Evolutionary conservation across 768 basidiomycete genomes (phyloP).

Genomic region (Lenzites betulinus): DNA sequence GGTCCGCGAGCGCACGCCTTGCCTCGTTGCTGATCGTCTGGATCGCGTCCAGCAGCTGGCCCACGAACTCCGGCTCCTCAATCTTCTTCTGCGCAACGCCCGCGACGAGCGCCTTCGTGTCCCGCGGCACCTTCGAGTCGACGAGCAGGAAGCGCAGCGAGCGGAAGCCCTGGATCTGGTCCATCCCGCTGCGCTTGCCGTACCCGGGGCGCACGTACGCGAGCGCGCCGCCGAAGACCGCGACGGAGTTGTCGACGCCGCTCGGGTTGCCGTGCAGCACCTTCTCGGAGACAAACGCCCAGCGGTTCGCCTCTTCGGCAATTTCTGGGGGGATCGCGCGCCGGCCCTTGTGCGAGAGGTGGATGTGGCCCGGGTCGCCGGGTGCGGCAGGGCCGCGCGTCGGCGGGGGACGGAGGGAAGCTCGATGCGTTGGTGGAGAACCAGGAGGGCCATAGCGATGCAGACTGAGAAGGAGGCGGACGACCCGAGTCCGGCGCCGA

Average conservation of each 20-base stretch:
- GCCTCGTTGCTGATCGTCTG: slow-evolving; percentile 88
- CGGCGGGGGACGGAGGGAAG: slow-evolving; percentile 54
- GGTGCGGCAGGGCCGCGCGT: slow-evolving; percentile 34
- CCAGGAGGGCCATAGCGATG: slow-evolving; percentile 75
- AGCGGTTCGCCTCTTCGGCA: slow-evolving; percentile 84
- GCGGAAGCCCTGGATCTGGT: slow-evolving; percentile 86
- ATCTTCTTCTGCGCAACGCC: slow-evolving; percentile 76
- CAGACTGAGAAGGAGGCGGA: slow-evolving; percentile 96
- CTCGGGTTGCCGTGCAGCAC: slow-evolving; percentile 96
- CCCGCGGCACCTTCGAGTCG: slow-evolving; percentile 89
- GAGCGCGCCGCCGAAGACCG: slow-evolving; percentile 90
- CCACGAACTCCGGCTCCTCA: slow-evolving; percentile 83
- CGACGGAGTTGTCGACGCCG: slow-evolving; percentile 95
- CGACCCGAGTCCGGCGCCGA: slow-evolving; percentile 95
- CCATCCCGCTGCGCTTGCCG: slow-evolving; percentile 78
- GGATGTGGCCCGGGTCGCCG: slow-evolving; percentile 52
- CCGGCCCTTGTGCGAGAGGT: slow-evolving; percentile 65
- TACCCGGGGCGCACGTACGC: slow-evolving; percentile 85
- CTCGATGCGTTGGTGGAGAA: slow-evolving; percentile 69
- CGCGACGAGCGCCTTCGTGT: slow-evolving; percentile 93
- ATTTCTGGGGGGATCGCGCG: slow-evolving; percentile 61
- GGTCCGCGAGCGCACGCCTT: slow-evolving; percentile 68
- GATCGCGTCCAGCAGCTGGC: slow-evolving; percentile 75
- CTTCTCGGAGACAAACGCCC: slow-evolving; percentile 95
- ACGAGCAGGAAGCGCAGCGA: slow-evolving; percentile 88